Base-by-base conservation (phyloP, 1,139 yeast genomes). In the Candida pseudoviswanathii region DNA sequence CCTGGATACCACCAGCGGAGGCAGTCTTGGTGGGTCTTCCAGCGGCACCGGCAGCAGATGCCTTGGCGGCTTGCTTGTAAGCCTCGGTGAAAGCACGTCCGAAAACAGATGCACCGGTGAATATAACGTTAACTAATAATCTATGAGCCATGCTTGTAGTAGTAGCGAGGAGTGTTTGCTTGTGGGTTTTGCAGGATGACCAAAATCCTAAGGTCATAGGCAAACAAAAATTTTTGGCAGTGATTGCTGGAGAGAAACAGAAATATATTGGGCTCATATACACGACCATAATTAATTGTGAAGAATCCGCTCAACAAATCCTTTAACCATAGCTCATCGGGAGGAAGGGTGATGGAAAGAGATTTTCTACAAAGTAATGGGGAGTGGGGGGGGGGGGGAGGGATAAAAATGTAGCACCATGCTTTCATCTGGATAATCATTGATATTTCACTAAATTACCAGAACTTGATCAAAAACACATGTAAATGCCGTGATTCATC, bases 51-150 rank as follows among this genome's bases (percentile, higher is more conserved):
- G 80, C 73, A 21, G 96, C 89, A 48, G 86, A 82, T 5, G 90
- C 89, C 50, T 89, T 86, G 16, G 97, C 96, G 1, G 99, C 98
- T 71, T 94, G 98, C 62, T 86, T 87, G 77, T 92, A 94, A 0
- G 99, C 98, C 66, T 91, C 97, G n/a, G 92, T 81, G 68, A 94
- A 94, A 0, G 99, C 99, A 58, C 89, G 82, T 47, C 98, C 98
- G 65, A 94, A 91, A 41, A 94, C 98, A 55, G 90, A 86, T 9
- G 98, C 96, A 50, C 98, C 98, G 22, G 98, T 92, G 64, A 92
- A 82, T 51, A 91, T 81, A 56, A 94, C 96, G 70, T 89, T 94
- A 58, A 89, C 90, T 49, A 94, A 65, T 55, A 94, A 80, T 75
- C 97, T 84, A 68, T 92, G 97, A 56, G 99, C 98, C 97, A 76